phyloP scores from a whole-genome alignment of 768 basidiomycete species.

The Fibroporia radiculosa region DNA sequence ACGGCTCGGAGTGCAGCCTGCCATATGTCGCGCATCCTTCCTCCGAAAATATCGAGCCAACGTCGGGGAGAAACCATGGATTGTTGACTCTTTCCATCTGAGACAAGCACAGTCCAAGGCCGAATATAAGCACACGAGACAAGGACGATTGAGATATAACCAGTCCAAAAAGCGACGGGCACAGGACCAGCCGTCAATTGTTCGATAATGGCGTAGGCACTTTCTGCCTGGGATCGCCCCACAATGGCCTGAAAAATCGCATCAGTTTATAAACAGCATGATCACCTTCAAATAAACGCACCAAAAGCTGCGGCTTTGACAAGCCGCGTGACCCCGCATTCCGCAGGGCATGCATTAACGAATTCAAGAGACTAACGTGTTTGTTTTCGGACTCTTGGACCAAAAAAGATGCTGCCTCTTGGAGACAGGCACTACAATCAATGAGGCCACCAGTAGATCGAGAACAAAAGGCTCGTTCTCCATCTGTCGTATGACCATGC shows the following conservation, averaged over 20 bases:
- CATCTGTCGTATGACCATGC: constrained; percentile 13
- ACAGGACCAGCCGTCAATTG: constrained; percentile 38
- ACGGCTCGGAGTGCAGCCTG: constrained; percentile 64
- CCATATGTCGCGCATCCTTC: constrained; percentile 56
- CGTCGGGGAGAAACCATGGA: constrained; percentile 55
- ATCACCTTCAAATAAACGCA: constrained; percentile 15
- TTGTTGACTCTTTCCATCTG: constrained; percentile 16
- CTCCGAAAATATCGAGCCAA: constrained; percentile 71
- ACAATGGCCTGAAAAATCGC: background rate
- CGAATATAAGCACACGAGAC: constrained; percentile 45
- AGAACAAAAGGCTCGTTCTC: constrained; percentile 15
- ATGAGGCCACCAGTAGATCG: constrained; percentile 8
- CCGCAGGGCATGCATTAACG: constrained; percentile 9
- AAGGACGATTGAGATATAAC: constrained; percentile 48
- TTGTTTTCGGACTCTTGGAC: background rate
- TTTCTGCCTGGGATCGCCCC: background rate
- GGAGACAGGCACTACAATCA: constrained; percentile 20
- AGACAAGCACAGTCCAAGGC: constrained; percentile 50
- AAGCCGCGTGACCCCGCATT: constrained; percentile 20
- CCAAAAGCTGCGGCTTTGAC: constrained; percentile 22
- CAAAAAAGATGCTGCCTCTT: constrained; percentile 3
- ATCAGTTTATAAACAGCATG: background rate
- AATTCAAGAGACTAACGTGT: background rate
- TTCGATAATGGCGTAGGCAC: constrained; percentile 26
- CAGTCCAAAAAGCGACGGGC: constrained; percentile 61